Conservation (phyloP, 1,284 basidiomycete species). For the Ustilago crameri region DNA sequence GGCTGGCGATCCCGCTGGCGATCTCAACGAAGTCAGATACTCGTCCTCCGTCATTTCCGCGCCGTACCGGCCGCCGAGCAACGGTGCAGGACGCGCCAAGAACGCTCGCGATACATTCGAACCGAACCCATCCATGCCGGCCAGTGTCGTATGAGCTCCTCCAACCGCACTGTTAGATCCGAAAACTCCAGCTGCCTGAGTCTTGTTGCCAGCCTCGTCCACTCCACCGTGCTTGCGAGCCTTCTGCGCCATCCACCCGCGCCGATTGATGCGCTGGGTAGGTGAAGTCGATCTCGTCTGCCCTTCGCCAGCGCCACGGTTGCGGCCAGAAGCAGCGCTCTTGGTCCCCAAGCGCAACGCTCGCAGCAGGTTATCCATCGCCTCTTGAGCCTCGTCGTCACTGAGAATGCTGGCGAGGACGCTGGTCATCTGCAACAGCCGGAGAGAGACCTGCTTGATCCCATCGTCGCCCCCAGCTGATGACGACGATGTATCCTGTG, state of each 20-base stretch:
- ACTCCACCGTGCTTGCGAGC: constrained; percentile 50
- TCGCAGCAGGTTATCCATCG: constrained; percentile 62
- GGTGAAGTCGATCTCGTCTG: constrained; percentile 25
- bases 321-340: constrained; percentile 42
- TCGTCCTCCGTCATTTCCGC: constrained; percentile 43
- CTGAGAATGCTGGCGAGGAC: constrained; percentile 64
- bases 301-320: constrained; percentile 18
- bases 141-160: background rate
- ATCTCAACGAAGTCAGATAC: constrained; percentile 40
- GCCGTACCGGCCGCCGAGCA: constrained; percentile 20
- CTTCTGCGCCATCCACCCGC: constrained; percentile 57
- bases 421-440: constrained; percentile 63
- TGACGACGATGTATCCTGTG: constrained; percentile 9
- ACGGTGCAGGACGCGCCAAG: constrained; percentile 12
- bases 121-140: background rate
- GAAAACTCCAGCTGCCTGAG: background rate
- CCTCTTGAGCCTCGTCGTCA: constrained; percentile 66
- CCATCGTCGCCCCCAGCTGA: constrained; percentile 30
- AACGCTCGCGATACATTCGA: constrained; percentile 3
- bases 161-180: background rate
- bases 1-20: constrained; percentile 41
- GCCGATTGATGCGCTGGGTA: constrained; percentile 39
- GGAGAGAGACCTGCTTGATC: constrained; percentile 44
- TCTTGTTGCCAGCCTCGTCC: constrained; percentile 8
- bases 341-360: constrained; percentile 52